Conservation (phyloP, 495 filamentous ascomycete species). For the Penicillium paxilli region DNA sequence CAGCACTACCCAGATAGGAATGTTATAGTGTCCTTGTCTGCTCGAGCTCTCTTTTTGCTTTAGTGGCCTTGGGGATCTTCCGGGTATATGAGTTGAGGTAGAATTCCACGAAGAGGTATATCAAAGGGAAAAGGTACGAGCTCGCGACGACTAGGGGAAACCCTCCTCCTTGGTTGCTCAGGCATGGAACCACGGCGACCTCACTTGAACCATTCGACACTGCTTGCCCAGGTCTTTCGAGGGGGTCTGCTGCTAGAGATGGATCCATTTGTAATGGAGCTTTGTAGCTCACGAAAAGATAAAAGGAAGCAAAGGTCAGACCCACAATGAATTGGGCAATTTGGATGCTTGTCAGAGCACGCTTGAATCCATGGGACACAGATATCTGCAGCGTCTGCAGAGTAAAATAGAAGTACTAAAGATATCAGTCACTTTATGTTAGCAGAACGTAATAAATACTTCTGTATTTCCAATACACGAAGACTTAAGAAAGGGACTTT, state of each 20-base stretch:
- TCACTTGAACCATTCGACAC: background rate
- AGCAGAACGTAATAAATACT: background rate
- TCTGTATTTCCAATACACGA: background rate
- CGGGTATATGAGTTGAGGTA: conserved; percentile 20
- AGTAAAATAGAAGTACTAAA: conserved; percentile 19
- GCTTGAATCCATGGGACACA: conserved; percentile 10
- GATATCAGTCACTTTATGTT: background rate
- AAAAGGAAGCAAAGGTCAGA: background rate
- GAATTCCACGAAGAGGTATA: conserved; percentile 14
- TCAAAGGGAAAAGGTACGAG: conserved; percentile 13
- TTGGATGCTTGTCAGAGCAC: conserved; percentile 16
- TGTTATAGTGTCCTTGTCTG: background rate
- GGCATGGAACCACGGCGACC: conserved; percentile 4
- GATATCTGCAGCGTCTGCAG: conserved; percentile 13
- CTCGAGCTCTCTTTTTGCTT: background rate
- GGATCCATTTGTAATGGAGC: background rate
- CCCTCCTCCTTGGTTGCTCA: conserved; percentile 11
- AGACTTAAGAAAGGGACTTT: background rate
- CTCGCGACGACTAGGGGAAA: background rate
- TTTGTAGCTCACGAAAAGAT: conserved; percentile 13
- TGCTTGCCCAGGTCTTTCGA: background rate
- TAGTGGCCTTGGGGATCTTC: background rate
- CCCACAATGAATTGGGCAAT: conserved; percentile 18
- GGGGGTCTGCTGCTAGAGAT: background rate
- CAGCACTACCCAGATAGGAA: too few species aligned